Evolutionary conservation across 2,329 filamentous ascomycete species (phyloP).

Genomic region (Ceratocystis variospora): DNA sequence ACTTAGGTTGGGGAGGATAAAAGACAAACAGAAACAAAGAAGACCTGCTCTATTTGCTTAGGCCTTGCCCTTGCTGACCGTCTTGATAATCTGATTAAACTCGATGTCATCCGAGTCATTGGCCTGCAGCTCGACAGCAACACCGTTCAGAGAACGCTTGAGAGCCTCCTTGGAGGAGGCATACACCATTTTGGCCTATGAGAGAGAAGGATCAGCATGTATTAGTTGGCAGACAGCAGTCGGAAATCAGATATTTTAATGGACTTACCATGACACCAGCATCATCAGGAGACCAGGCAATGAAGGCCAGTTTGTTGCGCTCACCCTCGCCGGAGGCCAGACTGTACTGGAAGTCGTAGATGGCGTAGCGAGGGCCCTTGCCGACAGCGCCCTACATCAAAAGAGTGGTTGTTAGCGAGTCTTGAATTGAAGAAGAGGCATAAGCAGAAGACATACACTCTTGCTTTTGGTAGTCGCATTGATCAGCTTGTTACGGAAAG

Average conservation of each 20-base stretch:
- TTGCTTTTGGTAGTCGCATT: conserved; percentile 59
- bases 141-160: conserved; percentile 63
- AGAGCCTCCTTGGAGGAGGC: conserved; percentile 77
- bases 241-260: background rate
- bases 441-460: conserved; percentile 33
- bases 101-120: conserved; percentile 76
- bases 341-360: conserved; percentile 73
- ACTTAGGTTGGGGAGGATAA: background rate
- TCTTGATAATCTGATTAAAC: conserved; percentile 55
- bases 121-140: conserved; percentile 67
- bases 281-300: conserved; percentile 71
- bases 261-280: conserved; percentile 57
- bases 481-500: conserved; percentile 63
- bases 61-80: conserved; percentile 49
- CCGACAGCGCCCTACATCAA: conserved; percentile 37
- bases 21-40: conserved; percentile 15
- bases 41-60: conserved; percentile 25
- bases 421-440: background rate
- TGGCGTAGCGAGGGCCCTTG: conserved; percentile 66
- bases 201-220: conserved; percentile 2
- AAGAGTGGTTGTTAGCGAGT: conserved; percentile 8
- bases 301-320: conserved; percentile 67
- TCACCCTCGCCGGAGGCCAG: conserved; percentile 58
- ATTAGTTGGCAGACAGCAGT: background rate
- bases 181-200: conserved; percentile 77